Percentiles rank a stretch among this genome's conserved stretches.
These are phyloP conservation scores for Phylloporus scabripes DNA, from an alignment of 768 basidiomycete species.

Conservation along the genomic window DNA sequence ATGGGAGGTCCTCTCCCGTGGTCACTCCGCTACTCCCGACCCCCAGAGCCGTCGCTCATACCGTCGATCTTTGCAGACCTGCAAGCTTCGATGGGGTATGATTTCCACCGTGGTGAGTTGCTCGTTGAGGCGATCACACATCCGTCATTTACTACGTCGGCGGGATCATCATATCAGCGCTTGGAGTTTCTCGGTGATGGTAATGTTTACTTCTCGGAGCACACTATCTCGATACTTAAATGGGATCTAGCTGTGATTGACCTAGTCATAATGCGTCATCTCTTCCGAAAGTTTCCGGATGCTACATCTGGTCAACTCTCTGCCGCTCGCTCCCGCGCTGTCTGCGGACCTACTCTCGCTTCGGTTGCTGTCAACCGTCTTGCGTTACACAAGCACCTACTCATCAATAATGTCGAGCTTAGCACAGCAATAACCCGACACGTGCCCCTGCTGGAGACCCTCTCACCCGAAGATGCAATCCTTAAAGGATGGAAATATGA, in stretches of 20 bases:
- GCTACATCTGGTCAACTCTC: slow-evolving; percentile 77
- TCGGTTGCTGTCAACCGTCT: slow-evolving; percentile 62
- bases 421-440: slow-evolving; percentile 58
- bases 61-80: slow-evolving; percentile 48
- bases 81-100: slow-evolving; percentile 64
- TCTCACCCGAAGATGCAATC: slow-evolving; percentile 58
- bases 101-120: slow-evolving; percentile 56
- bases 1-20: slow-evolving; percentile 72
- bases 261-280: slow-evolving; percentile 64
- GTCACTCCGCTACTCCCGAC: slow-evolving; percentile 48
- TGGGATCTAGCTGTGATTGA: slow-evolving; percentile 55
- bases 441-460: slow-evolving; percentile 51
- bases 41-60: slow-evolving; percentile 29
- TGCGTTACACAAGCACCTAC: slow-evolving; percentile 60
- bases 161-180: slow-evolving; percentile 70
- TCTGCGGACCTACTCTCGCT: slow-evolving; percentile 72
- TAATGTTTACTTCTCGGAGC: slow-evolving; percentile 32
- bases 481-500: slow-evolving; percentile 73
- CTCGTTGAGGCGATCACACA: slow-evolving; percentile 82
- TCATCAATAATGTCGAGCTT: slow-evolving; percentile 65
- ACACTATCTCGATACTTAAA: slow-evolving; percentile 4
- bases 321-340: slow-evolving; percentile 60
- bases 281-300: slow-evolving; percentile 62
- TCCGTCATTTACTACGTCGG: slow-evolving; percentile 58
- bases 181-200: slow-evolving; percentile 89